phyloP scores from a whole-genome alignment of 257 asterid species.

The Solanum sitiens region DNA sequence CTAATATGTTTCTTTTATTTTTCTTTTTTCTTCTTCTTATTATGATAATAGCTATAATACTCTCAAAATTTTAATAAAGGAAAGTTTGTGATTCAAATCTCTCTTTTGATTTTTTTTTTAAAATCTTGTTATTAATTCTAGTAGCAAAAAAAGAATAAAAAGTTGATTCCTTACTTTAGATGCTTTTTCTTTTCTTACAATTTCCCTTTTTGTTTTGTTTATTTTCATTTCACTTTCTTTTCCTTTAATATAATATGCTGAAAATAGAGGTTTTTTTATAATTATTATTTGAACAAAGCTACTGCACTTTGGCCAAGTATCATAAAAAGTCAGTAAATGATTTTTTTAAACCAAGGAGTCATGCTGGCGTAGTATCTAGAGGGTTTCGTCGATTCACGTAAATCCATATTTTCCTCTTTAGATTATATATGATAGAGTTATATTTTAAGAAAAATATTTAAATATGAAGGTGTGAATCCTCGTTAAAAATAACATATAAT shows the following conservation, averaged over 20 bases:
- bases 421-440: too few relatives aligned
- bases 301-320: background rate
- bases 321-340: background rate
- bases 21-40: too few relatives aligned
- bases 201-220: background rate
- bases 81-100: background rate
- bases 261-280: background rate
- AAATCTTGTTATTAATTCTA: background rate
- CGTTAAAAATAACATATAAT: too few relatives aligned
- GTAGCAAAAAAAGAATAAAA: background rate
- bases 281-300: background rate
- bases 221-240: background rate
- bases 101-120: background rate
- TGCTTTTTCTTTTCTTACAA: background rate
- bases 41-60: background rate
- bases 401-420: accelerated
- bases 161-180: background rate
- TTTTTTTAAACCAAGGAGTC: background rate
- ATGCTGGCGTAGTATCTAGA: background rate
- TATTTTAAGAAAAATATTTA: too few relatives aligned
- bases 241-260: background rate
- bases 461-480: too few relatives aligned
- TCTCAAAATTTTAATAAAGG: background rate
- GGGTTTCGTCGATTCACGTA: too few relatives aligned
- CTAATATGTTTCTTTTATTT: background rate